Evolutionary conservation across 2,329 filamentous ascomycete species (phyloP), one percentile per base, ranked within the genome.

Genomic region (Apiospora hydei): DNA sequence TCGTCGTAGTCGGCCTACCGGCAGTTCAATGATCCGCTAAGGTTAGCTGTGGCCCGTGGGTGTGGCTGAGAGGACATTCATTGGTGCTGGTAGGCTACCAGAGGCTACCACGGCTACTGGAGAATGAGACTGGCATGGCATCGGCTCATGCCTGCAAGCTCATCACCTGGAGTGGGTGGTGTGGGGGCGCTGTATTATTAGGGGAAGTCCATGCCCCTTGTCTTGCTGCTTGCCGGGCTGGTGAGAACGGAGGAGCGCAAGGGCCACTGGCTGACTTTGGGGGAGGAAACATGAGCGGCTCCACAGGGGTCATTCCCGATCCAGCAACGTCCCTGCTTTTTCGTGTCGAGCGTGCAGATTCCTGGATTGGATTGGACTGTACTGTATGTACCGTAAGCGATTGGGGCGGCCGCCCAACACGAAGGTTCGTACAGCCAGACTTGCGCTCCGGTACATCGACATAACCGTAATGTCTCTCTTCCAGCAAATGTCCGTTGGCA

Each of bases 261-360:
- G 21, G 57, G 41, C 57, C 57, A 41, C 57, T 64, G 24, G 34
- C 30, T n/a, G 57, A 64, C 57, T 64, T 64, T 41, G 57, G 57
- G 57, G 57, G 57, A 64, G 34, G 57, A 64, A 64, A 64, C 57
- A 64, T 38, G 57, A 38, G 11, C 34, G 34, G 21, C 57, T 64
- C 57, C 57, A 64, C 57, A 64, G 38, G 34, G 57, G 34, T 64
- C 57, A 64, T 41, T 64, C 57, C 57, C 57, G 57, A 64, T 64
- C 57, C 13, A 41, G 57, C 57, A 64, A 41, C 57, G 57, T 61
- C 53, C 53, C 34, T 61, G 53, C 53, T 61, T 61, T 8, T 61
- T 61, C 53, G 53, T 61, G 53, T 61, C 53, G 53, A 38, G 53
- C 30, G 26, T n/a, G 53, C 53, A 61, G 53, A 61, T 38, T 61